Base-by-base conservation (phyloP, 768 basidiomycete genomes). In the Lentinus brumalis region DNA sequence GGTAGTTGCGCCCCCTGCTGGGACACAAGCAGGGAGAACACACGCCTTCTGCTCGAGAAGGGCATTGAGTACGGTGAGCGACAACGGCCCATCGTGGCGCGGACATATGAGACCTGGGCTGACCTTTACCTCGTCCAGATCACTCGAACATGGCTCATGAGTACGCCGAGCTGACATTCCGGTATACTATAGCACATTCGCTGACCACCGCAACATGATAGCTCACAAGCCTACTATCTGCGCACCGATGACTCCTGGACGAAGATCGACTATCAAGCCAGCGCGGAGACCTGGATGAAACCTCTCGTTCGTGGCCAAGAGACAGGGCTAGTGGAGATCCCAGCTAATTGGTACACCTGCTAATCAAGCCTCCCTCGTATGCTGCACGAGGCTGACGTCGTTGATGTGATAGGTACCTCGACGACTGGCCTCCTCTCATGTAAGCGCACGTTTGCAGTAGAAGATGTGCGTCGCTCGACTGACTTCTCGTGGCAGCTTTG, bases 391-490 rank as follows among this genome's bases (percentile, higher is more conserved):
- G 14, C n/a, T 45, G 11, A 26, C 12, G 12, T 49, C 18, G 21
- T 12, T 5, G 16, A 46, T 26, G 21, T 8, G 26, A 2, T 14
- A 49, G 46, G 46, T 85, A 86, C 70, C 77, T 89, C n/a, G 88
- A 91, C 57, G 89, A 91, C 69, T 76, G 91, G n/a, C 88, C 88
- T 7, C 88, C 88, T 0, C 85, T 88, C 85, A 86, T 88, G 86
- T 85, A 60, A 26, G 79, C 62, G 3, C 47, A 14, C 8, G 16
- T 16, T 6, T 1, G 15, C 15, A 16, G 15, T 44, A 10, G 16
- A 21, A 9, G 8, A 9, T 16, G 15, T 44, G 8, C 15, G 15
- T 14, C 14, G 7, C 11, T 46, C 40, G 49, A 2, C 42, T 35
- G 35, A 6, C 35, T 35, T 7, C 6, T 49, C 60, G 12, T 18